Conservation (phyloP, 768 basidiomycete species). For the Suillus placidus region DNA sequence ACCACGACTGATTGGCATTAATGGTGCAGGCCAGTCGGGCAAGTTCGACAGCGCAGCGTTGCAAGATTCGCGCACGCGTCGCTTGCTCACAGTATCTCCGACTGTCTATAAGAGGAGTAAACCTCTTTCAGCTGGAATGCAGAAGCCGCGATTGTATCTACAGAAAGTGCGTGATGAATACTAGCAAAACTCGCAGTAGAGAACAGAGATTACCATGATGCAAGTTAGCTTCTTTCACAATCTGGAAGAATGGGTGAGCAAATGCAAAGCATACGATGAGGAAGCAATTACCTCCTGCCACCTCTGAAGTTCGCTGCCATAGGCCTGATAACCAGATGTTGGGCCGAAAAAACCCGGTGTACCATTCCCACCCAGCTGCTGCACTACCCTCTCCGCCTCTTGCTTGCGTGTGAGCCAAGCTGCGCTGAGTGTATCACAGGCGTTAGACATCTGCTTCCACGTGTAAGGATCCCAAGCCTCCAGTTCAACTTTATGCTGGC, state of each 20-base stretch:
- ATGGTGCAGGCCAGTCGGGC: conserved; percentile 71
- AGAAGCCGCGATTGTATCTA: conserved; percentile 60
- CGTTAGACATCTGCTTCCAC: conserved; percentile 69
- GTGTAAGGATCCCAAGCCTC: conserved; percentile 71
- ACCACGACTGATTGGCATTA: conserved; percentile 9
- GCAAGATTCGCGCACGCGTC: conserved; percentile 74
- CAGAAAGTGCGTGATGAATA: conserved; percentile 6
- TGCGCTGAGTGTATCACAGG: conserved; percentile 65
- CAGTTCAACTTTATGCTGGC: conserved; percentile 63
- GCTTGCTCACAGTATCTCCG: conserved; percentile 71
- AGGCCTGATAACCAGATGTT: conserved; percentile 41
- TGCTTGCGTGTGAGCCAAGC: conserved; percentile 66
- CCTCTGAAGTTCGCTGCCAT: conserved; percentile 53
- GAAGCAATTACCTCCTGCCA: conserved; percentile 57
- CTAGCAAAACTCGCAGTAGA: neutral
- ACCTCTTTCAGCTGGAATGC: conserved; percentile 80
- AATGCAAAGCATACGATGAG: conserved; percentile 10
- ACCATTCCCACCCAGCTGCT: conserved; percentile 46
- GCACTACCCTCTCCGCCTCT: conserved; percentile 52
- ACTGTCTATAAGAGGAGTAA: conserved; percentile 71
- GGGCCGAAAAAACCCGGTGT: conserved; percentile 30
- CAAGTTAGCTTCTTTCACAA: conserved; percentile 56
- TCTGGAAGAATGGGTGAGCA: conserved; percentile 35
- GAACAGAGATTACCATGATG: conserved; percentile 47
- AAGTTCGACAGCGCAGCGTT: conserved; percentile 72